These are phyloP conservation scores for Zasmidium cellare DNA, from an alignment of 2,329 filamentous ascomycete species.

Conservation along the genomic window DNA sequence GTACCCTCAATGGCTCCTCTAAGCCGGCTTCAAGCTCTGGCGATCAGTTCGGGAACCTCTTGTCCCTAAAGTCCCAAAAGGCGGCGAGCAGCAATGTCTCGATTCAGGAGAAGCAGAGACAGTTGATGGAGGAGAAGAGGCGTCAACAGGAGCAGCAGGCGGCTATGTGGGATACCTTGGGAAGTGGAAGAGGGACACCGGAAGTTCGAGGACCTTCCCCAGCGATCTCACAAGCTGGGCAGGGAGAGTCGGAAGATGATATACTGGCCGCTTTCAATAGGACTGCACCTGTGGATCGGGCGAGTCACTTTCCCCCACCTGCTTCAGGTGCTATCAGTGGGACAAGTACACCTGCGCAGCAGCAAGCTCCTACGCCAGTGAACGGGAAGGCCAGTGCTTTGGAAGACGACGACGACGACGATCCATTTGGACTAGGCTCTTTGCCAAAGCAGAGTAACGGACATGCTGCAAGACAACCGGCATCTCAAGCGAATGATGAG, in stretches of 20 bases:
- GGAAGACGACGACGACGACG: slow-evolving; percentile 70
- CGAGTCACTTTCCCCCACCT: slow-evolving; percentile 58
- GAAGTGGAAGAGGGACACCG: slow-evolving; percentile 59
- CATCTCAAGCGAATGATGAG: slow-evolving; percentile 42
- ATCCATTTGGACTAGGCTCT: slow-evolving; percentile 76
- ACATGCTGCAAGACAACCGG: slow-evolving; percentile 22
- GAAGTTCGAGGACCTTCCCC: slow-evolving; percentile 27
- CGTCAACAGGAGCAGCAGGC: slow-evolving; percentile 73
- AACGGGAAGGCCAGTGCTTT: slow-evolving; percentile 4
- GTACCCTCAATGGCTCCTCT: slow-evolving; percentile 41
- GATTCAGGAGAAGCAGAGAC: slow-evolving; percentile 64
- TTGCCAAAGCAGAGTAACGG: slow-evolving; percentile 24
- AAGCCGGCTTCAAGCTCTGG: slow-evolving; percentile 54
- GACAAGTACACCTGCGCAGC: slow-evolving; percentile 39
- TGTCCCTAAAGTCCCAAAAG: slow-evolving; percentile 64
- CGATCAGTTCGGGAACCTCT: slow-evolving; percentile 78
- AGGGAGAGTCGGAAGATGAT: slow-evolving; percentile 54
- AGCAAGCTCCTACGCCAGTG: slow-evolving; percentile 7
- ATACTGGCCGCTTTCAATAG: slow-evolving; percentile 63
- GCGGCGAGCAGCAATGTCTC: slow-evolving; percentile 67
- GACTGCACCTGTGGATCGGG: slow-evolving; percentile 58
- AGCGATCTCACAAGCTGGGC: slow-evolving; percentile 9
- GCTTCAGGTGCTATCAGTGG: slow-evolving; percentile 38
- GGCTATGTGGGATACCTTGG: slow-evolving; percentile 72
- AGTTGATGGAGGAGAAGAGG: slow-evolving; percentile 74